phyloP scores from a whole-genome alignment of 371 early-diverging fungal species.

The Mortierella sp. region DNA sequence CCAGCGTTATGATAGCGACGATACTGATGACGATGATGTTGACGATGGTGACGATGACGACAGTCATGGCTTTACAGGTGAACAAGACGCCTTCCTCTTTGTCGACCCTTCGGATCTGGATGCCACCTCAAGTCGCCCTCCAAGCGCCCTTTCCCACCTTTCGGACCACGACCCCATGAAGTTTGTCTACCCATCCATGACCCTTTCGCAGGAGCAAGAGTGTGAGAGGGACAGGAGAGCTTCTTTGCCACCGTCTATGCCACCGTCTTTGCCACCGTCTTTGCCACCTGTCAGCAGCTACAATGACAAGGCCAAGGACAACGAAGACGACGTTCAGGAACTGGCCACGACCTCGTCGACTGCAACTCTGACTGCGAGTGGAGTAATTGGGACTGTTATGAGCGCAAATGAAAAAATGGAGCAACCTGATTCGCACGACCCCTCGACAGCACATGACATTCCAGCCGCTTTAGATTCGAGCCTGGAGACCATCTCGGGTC shows the following conservation, averaged over 20 bases:
- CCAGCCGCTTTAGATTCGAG: slow-evolving; percentile 28
- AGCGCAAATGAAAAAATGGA: slow-evolving; percentile 8
- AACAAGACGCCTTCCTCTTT: slow-evolving; percentile 37
- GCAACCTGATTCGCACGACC: slow-evolving; percentile 17
- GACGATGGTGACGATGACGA: neutral
- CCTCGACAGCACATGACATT: slow-evolving; percentile 30
- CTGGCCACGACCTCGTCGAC: neutral
- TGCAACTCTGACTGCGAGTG: slow-evolving; percentile 2
- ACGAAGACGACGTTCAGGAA: slow-evolving; percentile 5
- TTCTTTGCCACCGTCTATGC: neutral
- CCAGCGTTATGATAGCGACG: slow-evolving; percentile 1
- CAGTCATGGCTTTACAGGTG: neutral
- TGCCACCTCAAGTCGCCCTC: slow-evolving; percentile 29
- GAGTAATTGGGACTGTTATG: neutral
- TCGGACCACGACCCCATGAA: slow-evolving; percentile 38
- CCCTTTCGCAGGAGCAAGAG: slow-evolving; percentile 16
- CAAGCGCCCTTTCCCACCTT: slow-evolving; percentile 36
- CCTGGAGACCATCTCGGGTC: slow-evolving; percentile 25
- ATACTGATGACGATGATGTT: slow-evolving; percentile 17
- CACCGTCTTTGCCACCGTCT: neutral
- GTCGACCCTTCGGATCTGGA: slow-evolving; percentile 47
- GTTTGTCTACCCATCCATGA: slow-evolving; percentile 48
- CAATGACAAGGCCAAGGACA: no score
- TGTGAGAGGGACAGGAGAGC: neutral
- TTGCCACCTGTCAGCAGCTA: no score